Conservation (phyloP, 352 stramenopile genomes). For the Phytopythium montanum region DNA sequence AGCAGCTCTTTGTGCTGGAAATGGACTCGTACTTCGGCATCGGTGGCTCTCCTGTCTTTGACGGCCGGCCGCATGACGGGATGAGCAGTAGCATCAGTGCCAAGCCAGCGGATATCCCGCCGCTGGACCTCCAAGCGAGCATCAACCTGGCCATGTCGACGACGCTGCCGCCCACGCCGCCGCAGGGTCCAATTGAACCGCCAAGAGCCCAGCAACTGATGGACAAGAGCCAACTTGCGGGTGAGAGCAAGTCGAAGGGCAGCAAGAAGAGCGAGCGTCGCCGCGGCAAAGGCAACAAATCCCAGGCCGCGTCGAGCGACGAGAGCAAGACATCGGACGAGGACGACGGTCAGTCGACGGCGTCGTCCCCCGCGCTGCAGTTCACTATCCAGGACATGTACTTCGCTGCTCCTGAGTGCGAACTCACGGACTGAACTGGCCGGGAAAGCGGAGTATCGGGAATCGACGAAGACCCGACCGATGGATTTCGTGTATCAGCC, state of each 20-base stretch:
- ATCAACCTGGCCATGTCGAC: slow-evolving; percentile 83
- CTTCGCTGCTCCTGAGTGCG: slow-evolving; percentile 48
- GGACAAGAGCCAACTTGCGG: neutral
- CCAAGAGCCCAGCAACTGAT: neutral
- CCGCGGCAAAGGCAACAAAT: slow-evolving; percentile 29
- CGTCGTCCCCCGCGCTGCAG: slow-evolving; percentile 38
- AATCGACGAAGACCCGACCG: neutral
- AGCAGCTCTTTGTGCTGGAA: slow-evolving; percentile 81
- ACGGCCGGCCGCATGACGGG: slow-evolving; percentile 17
- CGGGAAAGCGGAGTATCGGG: neutral
- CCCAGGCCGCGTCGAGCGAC: slow-evolving; percentile 30
- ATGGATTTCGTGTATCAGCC: neutral
- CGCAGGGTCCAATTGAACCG: slow-evolving; percentile 8
- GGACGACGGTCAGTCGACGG: slow-evolving; percentile 7
- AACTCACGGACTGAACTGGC: neutral
- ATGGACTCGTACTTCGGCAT: slow-evolving; percentile 88
- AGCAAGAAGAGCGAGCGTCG: slow-evolving; percentile 16
- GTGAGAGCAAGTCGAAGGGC: slow-evolving; percentile 1
- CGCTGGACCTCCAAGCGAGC: slow-evolving; percentile 56
- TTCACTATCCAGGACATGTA: slow-evolving; percentile 85
- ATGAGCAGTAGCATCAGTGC: neutral
- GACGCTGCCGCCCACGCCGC: slow-evolving; percentile 38
- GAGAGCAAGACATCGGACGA: slow-evolving; percentile 6
- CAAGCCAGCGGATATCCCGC: slow-evolving; percentile 36
- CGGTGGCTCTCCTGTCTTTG: slow-evolving; percentile 73